A percentile compares a stretch with the other conserved stretches of the same genome.
Evolutionary conservation across 306 rosid genomes (phyloP).

Genomic region (Vigna unguiculata): DNA sequence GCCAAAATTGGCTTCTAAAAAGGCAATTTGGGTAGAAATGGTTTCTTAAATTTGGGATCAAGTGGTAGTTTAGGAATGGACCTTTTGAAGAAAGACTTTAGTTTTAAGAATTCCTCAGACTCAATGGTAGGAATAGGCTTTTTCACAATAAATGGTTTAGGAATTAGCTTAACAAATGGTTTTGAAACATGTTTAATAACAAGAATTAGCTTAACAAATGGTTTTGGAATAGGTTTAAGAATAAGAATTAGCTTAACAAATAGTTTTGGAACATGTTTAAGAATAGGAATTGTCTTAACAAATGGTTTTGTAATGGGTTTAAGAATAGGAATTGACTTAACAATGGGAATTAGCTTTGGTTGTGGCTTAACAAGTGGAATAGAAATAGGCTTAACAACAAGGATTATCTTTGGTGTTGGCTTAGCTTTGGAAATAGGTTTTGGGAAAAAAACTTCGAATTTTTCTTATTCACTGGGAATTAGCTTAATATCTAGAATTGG

Average conservation of each 20-base stretch:
- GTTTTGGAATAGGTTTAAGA: too few species aligned
- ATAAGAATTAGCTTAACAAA: too few species aligned
- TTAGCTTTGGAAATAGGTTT: too few species aligned
- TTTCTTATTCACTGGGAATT: too few species aligned
- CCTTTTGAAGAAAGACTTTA: conserved; percentile 12
- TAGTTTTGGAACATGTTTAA: too few species aligned
- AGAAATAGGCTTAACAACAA: too few species aligned
- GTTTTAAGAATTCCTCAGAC: not conserved
- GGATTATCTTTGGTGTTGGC: too few species aligned
- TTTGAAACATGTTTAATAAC: conserved; percentile 35
- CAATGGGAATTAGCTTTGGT: too few species aligned
- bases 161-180: conserved; percentile 35
- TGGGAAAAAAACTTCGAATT: too few species aligned
- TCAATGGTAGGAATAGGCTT: not conserved
- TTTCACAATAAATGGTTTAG: not conserved
- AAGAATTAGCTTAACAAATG: conserved; percentile 21
- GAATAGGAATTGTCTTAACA: not conserved
- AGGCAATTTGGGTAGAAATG: conserved; percentile 16
- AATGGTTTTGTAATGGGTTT: not conserved
- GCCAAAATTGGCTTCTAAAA: conserved; percentile 31
- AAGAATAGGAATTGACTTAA: not conserved
- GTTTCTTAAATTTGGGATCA: conserved; percentile 29
- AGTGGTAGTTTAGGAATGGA: conserved; percentile 31
- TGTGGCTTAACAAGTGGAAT: too few species aligned
- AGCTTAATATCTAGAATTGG: not conserved